Evolutionary conservation across 129 eudicot genomes (phyloP), one percentile per base, ranked within the genome.

Genomic region (Flaveria brownii): DNA sequence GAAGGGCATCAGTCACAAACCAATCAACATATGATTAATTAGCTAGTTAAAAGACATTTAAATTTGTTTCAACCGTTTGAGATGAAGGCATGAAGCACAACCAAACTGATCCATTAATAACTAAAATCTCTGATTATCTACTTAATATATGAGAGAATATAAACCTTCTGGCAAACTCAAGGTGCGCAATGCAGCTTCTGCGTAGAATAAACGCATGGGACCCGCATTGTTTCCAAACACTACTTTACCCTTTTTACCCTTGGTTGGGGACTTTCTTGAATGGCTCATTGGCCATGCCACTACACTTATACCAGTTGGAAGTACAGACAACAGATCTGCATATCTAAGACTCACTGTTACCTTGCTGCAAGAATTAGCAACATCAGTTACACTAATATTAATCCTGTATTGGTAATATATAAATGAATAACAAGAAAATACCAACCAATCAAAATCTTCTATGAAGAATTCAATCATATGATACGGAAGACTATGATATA

Each of bases 81-180:
- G 66, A 23, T 60, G 25, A n/a, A n/a, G n/a, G n/a, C n/a, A n/a
- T n/a, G n/a, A 25, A 57, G 22, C 15, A 57, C 64, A 60, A 25
- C 66, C 66, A 60, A 23, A 60, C 39, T 23, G 9, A 62, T 17
- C 67, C 67, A 20, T 28, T 62, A 4, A 62, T 13, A 62, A 28
- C 1, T 26, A 62, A 62, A 30, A 62, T 62, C 68, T 13, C 43
- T 62, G 13, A 22, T 15, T 52, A 33, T 62, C 72, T 49, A 41
- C 65, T 17, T 64, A 46, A 50, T 43, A 33, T 30, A 13, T 1
- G 57, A 42, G 55, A 73, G 22, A 65, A 60, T 47, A 4, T 15
- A 79, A 54, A 91, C 97, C 97, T 91, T 93, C 91, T 42, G 98
- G 98, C 55, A 93, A 82, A 74, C 98, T 93, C 77, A 88, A 85